These are phyloP conservation scores for Knoxdaviesia proteae DNA, from an alignment of 2,329 filamentous ascomycete genomes.

Conservation along the genomic window DNA sequence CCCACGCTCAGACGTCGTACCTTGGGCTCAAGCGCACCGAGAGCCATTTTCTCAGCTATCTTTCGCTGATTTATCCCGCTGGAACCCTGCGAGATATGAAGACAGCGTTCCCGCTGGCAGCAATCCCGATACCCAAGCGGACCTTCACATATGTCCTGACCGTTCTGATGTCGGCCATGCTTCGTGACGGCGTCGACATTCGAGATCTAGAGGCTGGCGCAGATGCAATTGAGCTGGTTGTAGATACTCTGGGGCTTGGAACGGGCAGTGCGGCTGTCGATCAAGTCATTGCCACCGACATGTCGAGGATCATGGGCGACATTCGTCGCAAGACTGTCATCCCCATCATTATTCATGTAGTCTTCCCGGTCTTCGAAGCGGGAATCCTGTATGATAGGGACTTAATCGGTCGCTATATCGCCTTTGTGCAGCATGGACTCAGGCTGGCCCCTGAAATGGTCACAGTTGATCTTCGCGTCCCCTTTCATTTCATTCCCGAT, in stretches of 20 bases:
- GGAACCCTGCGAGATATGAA: slow-evolving; percentile 36
- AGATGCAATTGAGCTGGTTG: slow-evolving; percentile 43
- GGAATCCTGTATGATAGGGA: too few relatives aligned
- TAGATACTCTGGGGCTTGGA: slow-evolving; percentile 13
- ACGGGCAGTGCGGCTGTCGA: slow-evolving; percentile 5
- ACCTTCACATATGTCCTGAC: slow-evolving; percentile 48
- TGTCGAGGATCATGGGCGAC: slow-evolving; percentile 37
- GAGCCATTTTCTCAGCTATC: slow-evolving; percentile 47
- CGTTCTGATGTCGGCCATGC: slow-evolving; percentile 34
- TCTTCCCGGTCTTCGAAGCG: slow-evolving; percentile 11
- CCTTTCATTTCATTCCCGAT: slow-evolving; percentile 25
- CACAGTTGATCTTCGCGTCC: slow-evolving; percentile 38
- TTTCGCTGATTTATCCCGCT: slow-evolving; percentile 36
- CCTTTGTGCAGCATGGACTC: slow-evolving; percentile 36
- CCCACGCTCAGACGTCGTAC: slow-evolving; percentile 29
- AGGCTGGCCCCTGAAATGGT: slow-evolving; percentile 42
- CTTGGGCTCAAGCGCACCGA: slow-evolving; percentile 48
- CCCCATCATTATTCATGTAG: slow-evolving; percentile 33
- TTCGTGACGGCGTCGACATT: slow-evolving; percentile 32
- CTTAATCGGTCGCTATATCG: slow-evolving; percentile 20
- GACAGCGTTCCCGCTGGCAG: slow-evolving; percentile 43
- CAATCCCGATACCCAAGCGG: slow-evolving; percentile 36
- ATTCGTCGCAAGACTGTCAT: slow-evolving; percentile 41
- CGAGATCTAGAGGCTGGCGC: slow-evolving; percentile 44
- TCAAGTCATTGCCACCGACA: slow-evolving; percentile 20